Evolutionary conservation across 129 eudicot genomes (phyloP).

Genomic region (Saposhnikovia divaricata): DNA sequence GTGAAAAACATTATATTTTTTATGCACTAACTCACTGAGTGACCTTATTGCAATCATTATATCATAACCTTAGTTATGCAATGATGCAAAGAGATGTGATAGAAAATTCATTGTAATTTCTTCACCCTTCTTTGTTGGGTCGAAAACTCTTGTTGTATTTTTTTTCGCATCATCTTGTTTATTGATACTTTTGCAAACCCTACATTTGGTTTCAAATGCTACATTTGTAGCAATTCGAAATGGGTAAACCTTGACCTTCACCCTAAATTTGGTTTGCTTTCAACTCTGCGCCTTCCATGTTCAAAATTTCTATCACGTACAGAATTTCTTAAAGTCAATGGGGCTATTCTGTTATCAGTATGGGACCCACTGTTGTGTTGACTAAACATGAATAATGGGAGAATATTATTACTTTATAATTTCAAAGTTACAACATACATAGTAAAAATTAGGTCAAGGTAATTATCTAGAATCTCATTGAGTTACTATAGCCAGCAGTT

Average conservation of each 20-base stretch:
- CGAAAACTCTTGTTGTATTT: background rate
- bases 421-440: background rate
- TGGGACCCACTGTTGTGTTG: background rate
- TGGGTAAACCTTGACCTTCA: background rate
- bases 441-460: background rate
- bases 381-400: background rate
- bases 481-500: background rate
- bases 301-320: background rate
- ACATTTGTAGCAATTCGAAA: too few species aligned
- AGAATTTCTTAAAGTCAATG: background rate
- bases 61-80: background rate
- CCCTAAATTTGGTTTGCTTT: background rate
- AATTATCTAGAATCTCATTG: background rate
- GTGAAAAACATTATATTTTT: background rate
- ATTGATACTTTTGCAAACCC: too few species aligned
- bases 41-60: background rate
- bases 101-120: too few species aligned
- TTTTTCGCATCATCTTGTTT: background rate
- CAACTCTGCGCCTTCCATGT: background rate
- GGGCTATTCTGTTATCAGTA: background rate
- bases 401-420: background rate
- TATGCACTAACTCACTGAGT: background rate
- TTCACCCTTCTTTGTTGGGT: background rate
- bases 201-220: too few species aligned
- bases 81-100: background rate